Evolutionary conservation across 768 basidiomycete species (phyloP).

Genomic region (Candolleomyces efflorescens): DNA sequence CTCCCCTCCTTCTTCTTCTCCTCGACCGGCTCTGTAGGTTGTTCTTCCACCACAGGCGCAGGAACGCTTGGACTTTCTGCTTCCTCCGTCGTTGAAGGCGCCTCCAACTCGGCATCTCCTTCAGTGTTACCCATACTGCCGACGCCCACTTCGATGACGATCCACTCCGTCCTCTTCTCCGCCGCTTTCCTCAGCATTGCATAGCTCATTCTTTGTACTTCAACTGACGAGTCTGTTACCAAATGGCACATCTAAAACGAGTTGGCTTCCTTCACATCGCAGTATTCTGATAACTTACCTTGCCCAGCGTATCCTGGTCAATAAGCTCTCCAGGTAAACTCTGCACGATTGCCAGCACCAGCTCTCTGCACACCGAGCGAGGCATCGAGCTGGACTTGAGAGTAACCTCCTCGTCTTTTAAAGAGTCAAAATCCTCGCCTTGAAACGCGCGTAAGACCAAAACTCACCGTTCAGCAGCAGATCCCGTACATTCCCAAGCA

Average conservation of each 20-base stretch:
- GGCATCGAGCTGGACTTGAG: constrained; percentile 41
- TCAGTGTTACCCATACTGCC: constrained; percentile 56
- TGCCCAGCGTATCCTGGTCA: constrained; percentile 57
- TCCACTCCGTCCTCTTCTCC: constrained; percentile 68
- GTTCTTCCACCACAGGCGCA: constrained; percentile 39
- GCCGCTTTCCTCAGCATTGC: constrained; percentile 67
- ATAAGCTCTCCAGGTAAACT: constrained; percentile 61
- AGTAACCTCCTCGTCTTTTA: neutral
- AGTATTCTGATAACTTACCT: constrained; percentile 34
- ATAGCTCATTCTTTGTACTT: constrained; percentile 78
- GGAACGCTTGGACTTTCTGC: constrained; percentile 23
- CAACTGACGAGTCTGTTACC: constrained; percentile 54
- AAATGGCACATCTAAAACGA: constrained; percentile 71
- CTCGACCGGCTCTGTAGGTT: neutral
- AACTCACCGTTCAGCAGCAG: constrained; percentile 38
- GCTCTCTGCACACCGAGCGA: constrained; percentile 60
- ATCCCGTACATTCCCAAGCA: constrained; percentile 58
- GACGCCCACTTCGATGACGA: constrained; percentile 85
- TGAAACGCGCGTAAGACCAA: neutral
- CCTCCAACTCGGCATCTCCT: constrained; percentile 23
- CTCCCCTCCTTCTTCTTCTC: constrained; percentile 2
- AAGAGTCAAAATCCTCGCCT: neutral
- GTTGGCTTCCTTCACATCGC: neutral
- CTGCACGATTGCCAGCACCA: constrained; percentile 65
- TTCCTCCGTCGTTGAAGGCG: neutral